Evolutionary conservation across 2,329 filamentous ascomycete genomes (phyloP), one percentile per base, ranked within the genome.

Genomic region (Fulvia fulva): DNA sequence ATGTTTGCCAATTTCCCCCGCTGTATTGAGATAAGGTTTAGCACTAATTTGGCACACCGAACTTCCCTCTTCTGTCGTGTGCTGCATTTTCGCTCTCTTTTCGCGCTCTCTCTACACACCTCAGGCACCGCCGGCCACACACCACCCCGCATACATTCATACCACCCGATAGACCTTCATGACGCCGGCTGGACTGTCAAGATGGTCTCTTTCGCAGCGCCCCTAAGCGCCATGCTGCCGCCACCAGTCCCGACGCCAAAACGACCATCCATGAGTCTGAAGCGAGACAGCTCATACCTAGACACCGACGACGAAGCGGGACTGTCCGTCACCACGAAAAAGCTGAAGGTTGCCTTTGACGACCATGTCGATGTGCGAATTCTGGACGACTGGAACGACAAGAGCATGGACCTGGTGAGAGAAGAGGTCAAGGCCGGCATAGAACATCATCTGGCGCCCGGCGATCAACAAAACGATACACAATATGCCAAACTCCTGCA

Each of bases 391-490:
- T 74, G 73, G 57, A 73, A 73, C 57, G 80, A 81, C 62, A 85
- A 84, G 73, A 80, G 79, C 57, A 72, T 77, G 57, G 80, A 82
- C 49, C 75, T 87, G 50, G 78, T 87, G 54, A 80, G 80, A 54
- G 83, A 87, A 69, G 83, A 87, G 69, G 83, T 87, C 22, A 78
- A 81, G 62, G 76, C 81, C 60, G 83, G 81, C 22, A 66, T 75
- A 19, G 68, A 72, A 34, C 59, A 65, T 30, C 57, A 74, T 51
- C 61, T 71, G 11, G 63, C 68, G 32, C 51, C 61, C 14, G 64
- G 81, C 53, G 75, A 78, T 5, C 70, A 73, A 22, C 77, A 78
- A 57, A 82, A 86, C 63, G 82, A 81, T 66, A 76, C 79, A 51
- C 77, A 74, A 56, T 87, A 87, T 67, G 80, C 84, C 63, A 77